These are phyloP conservation scores for Ganoderma meredithae DNA, from an alignment of 1,284 basidiomycete genomes.

Conservation along the genomic window DNA sequence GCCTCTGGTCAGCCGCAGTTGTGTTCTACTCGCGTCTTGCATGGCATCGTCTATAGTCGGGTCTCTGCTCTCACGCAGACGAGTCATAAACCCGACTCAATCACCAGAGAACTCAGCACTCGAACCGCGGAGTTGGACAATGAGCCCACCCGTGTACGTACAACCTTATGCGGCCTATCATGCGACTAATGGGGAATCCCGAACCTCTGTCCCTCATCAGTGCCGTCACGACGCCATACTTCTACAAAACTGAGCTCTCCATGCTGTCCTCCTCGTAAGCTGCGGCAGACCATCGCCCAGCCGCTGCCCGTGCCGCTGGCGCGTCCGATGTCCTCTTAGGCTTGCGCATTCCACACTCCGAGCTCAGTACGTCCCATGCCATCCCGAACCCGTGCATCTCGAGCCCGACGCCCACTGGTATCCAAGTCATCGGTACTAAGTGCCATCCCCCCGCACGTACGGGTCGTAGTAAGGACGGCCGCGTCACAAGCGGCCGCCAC, in stretches of 20 bases:
- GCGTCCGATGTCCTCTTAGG: not conserved
- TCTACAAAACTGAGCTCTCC: not conserved
- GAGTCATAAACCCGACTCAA: not conserved
- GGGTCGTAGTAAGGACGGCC: not conserved
- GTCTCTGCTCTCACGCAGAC: not conserved
- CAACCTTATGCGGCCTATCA: not conserved
- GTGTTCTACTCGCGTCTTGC: not conserved
- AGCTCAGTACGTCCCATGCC: conserved; percentile 1
- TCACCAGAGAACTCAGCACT: not conserved
- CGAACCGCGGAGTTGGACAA: not conserved
- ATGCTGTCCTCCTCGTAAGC: not conserved
- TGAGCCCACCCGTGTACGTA: not conserved
- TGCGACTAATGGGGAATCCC: not conserved
- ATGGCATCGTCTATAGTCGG: not conserved
- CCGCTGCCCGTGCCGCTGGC: not conserved
- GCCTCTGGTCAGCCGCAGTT: not conserved
- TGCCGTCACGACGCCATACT: not conserved
- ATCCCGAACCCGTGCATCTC: not conserved
- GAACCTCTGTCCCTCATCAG: not conserved
- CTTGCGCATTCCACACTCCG: not conserved
- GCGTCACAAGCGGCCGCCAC: not conserved
- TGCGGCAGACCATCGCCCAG: not conserved
- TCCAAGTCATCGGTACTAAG: not conserved
- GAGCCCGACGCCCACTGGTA: not conserved
- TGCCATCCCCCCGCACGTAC: not conserved